Evolutionary conservation across 1,284 basidiomycete genomes (phyloP).

Genomic region (Microbotryomycetes sp.): DNA sequence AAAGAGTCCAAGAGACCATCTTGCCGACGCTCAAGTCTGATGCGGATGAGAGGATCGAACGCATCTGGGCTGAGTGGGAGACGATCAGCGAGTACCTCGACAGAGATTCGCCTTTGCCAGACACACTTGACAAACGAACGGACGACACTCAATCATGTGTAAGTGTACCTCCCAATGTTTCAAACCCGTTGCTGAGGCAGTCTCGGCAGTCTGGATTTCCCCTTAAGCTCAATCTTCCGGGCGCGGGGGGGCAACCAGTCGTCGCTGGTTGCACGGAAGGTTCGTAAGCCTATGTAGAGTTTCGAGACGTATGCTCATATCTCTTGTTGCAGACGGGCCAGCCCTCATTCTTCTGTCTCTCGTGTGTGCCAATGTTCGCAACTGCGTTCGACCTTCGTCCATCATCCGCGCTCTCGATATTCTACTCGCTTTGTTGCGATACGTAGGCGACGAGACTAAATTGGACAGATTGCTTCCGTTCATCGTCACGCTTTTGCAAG

Average conservation of each 20-base stretch:
- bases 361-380: constrained; percentile 82
- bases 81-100: constrained; percentile 63
- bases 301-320: constrained; percentile 1
- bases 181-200: background rate
- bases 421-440: constrained; percentile 70
- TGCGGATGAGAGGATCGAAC: constrained; percentile 66
- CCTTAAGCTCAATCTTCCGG: constrained; percentile 61
- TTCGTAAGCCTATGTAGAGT: background rate
- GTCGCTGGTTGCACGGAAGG: background rate
- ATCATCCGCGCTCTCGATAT: constrained; percentile 80
- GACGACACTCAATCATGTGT: background rate
- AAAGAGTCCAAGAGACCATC: constrained; percentile 10
- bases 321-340: constrained; percentile 55
- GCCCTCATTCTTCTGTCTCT: constrained; percentile 74
- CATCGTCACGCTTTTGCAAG: constrained; percentile 77
- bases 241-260: constrained; percentile 10
- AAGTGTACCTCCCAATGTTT: background rate
- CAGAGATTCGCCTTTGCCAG: constrained; percentile 40
- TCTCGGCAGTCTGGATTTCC: constrained; percentile 52
- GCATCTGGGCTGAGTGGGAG: constrained; percentile 73
- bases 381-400: constrained; percentile 77
- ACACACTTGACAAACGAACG: background rate
- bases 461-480: constrained; percentile 90
- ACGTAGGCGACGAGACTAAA: constrained; percentile 89
- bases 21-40: constrained; percentile 58